These are phyloP conservation scores for Calonectria crousiana DNA, from an alignment of 2,329 filamentous ascomycete species.

Conservation along the genomic window DNA sequence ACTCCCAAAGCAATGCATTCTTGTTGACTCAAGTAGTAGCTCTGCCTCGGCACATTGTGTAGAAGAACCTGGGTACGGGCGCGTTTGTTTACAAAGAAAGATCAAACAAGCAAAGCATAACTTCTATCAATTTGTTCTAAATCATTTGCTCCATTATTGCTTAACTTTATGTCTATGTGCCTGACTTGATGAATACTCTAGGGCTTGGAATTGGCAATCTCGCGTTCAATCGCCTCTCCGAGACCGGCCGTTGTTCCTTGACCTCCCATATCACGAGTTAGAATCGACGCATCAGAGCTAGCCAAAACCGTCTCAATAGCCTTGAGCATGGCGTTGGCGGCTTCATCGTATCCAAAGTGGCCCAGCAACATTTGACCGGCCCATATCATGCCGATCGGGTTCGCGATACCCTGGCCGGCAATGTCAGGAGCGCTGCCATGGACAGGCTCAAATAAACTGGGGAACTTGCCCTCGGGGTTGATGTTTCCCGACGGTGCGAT, in stretches of 20 bases:
- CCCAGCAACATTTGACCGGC: constrained; percentile 72
- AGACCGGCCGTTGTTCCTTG: constrained; percentile 40
- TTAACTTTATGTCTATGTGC: background rate
- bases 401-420: constrained; percentile 78
- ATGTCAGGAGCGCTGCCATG: constrained; percentile 82
- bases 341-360: constrained; percentile 41
- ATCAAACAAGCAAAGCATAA: background rate
- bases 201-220: background rate
- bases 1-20: background rate
- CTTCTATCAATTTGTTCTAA: background rate
- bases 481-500: constrained; percentile 79
- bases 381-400: constrained; percentile 80
- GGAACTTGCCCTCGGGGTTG: constrained; percentile 65
- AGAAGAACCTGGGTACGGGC: too few species aligned
- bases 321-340: constrained; percentile 66
- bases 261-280: constrained; percentile 49
- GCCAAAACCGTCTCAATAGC: constrained; percentile 75
- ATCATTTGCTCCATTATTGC: background rate
- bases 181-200: background rate
- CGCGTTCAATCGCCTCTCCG: constrained; percentile 36
- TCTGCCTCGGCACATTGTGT: too few species aligned
- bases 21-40: background rate
- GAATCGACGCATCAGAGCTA: constrained; percentile 47
- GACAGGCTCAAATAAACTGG: constrained; percentile 74
- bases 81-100: background rate